phyloP scores from a whole-genome alignment of 208 protist genomes.

The Herpetomonas samuelpessoai region DNA sequence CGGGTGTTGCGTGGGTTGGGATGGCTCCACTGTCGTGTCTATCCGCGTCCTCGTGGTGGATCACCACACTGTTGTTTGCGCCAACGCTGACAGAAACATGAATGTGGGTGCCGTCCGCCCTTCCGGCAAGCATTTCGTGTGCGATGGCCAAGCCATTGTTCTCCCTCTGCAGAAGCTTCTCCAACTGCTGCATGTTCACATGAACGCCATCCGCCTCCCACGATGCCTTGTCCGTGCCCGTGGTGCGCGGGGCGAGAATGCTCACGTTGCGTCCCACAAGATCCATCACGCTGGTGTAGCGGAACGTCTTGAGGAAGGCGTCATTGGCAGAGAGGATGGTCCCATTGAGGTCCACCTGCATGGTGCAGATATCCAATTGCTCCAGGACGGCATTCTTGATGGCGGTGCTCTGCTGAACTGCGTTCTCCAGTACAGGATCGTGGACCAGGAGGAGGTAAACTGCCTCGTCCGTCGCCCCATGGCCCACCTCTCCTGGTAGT shows the following conservation, averaged over 20 bases:
- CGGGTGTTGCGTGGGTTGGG: too few species aligned
- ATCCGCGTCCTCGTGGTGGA: background rate
- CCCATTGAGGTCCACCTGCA: constrained; percentile 18
- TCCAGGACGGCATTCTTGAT: constrained; percentile 1
- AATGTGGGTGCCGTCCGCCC: background rate
- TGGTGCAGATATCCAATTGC: background rate
- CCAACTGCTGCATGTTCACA: background rate
- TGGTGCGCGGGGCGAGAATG: constrained; percentile 14
- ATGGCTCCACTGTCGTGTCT: too few species aligned
- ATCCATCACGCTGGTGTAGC: constrained; percentile 11
- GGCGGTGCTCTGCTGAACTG: background rate
- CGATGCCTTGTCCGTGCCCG: constrained; percentile 17
- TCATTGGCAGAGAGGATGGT: constrained; percentile 22
- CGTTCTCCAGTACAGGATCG: background rate
- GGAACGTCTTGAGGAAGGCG: constrained; percentile 16
- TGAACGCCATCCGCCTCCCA: background rate
- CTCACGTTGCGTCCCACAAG: constrained; percentile 19
- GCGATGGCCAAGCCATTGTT: too few species aligned
- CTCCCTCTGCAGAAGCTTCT: background rate
- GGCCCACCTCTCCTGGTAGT: background rate
- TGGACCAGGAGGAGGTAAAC: constrained; percentile 1
- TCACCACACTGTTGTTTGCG: background rate
- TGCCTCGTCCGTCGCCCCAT: background rate
- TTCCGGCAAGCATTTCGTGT: background rate
- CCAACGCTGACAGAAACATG: background rate